phyloP scores from a whole-genome alignment of 129 eudicot genomes.

The Smallanthus sonchifolius region DNA sequence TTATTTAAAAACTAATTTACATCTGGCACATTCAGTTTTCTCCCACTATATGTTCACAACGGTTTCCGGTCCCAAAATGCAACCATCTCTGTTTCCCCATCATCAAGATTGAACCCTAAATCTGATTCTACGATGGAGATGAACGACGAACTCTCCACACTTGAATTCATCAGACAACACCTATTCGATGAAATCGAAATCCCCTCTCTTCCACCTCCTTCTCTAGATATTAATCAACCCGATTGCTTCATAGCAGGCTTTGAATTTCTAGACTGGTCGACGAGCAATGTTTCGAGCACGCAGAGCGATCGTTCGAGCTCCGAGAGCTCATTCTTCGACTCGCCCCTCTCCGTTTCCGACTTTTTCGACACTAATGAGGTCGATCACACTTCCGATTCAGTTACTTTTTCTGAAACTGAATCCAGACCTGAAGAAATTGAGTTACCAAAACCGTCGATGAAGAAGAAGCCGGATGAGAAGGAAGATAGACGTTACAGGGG shows the following conservation, averaged over 20 bases:
- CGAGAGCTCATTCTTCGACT: background rate
- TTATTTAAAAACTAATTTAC: background rate
- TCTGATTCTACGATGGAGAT: constrained; percentile 10
- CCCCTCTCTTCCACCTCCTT: constrained; percentile 2
- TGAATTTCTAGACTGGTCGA: background rate
- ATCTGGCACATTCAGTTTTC: background rate
- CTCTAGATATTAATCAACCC: background rate
- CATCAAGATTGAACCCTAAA: background rate
- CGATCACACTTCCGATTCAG: too few species aligned
- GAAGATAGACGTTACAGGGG: constrained; percentile 50
- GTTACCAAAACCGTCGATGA: constrained; percentile 27
- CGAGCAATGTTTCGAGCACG: constrained; percentile 8
- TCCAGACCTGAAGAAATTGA: background rate
- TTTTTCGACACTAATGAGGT: too few species aligned
- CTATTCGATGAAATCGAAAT: constrained; percentile 36
- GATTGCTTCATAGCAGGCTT: constrained; percentile 14
- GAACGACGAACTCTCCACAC: constrained; percentile 26
- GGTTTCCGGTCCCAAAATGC: constrained; percentile 4
- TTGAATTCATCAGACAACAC: constrained; percentile 43
- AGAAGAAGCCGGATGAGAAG: background rate
- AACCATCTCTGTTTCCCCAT: background rate
- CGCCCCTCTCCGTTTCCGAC: background rate
- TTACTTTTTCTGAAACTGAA: constrained; percentile 10
- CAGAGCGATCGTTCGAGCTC: constrained; percentile 23
- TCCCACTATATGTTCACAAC: background rate